Percentiles rank a stretch among this genome's conserved stretches.
phyloP scores from a whole-genome alignment of 139 green algal genomes.

The Tetradesmus lagerheimii region DNA sequence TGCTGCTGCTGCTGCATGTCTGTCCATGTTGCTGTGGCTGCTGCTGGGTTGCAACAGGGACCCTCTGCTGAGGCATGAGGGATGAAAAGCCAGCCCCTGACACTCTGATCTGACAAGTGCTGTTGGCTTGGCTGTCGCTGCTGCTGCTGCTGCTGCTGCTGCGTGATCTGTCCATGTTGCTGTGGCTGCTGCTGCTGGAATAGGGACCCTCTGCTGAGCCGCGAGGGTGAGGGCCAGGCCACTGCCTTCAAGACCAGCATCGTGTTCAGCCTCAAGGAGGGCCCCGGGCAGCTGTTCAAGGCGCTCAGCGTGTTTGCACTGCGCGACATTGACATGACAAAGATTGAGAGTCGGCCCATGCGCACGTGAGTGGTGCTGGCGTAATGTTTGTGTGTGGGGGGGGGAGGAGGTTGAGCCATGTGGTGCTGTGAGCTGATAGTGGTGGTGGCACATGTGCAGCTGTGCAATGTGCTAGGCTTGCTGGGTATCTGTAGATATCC shows the following conservation, averaged over 20 bases:
- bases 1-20: conserved; percentile 23
- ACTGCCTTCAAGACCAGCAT: conserved; percentile 91
- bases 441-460: no score
- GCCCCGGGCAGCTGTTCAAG: conserved; percentile 96
- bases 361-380: conserved; percentile 46
- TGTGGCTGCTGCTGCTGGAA: conserved; percentile 17
- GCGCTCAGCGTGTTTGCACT: conserved; percentile 96
- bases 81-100: no score
- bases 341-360: conserved; percentile 96
- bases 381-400: no score
- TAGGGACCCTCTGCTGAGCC: conserved; percentile 87
- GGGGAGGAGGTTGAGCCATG: background rate
- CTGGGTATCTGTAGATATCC: no score
- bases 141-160: conserved; percentile 39
- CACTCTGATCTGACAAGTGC: background rate
- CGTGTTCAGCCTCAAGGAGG: conserved; percentile 89
- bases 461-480: no score
- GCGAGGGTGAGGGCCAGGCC: conserved; percentile 53
- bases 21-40: background rate
- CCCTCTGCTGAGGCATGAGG: no score
- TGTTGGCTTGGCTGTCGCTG: background rate
- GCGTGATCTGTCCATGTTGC: background rate
- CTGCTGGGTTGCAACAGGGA: no score
- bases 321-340: conserved; percentile 97
- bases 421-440: no score